Evolutionary conservation across 2,329 filamentous ascomycete species (phyloP).

Genomic region (Pseudogymnoascus sp.): DNA sequence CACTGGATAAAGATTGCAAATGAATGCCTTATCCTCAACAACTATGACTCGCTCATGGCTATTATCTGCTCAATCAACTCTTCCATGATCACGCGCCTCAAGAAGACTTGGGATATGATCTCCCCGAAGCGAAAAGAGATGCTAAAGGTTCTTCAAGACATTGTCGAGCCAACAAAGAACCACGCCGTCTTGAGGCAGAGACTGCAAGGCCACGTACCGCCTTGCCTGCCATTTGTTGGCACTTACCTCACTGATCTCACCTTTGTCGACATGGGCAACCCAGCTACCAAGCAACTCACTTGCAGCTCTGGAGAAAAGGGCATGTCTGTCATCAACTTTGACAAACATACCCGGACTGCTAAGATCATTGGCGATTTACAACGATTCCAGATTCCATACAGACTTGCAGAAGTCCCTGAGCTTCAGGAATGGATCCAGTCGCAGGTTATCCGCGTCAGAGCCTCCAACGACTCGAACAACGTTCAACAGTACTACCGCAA

Average conservation of each 20-base stretch:
- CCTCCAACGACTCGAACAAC: constrained; percentile 48
- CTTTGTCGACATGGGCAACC: constrained; percentile 92
- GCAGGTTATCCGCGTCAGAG: constrained; percentile 64
- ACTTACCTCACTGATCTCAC: constrained; percentile 95
- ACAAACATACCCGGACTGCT: constrained; percentile 90
- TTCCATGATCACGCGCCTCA: constrained; percentile 80
- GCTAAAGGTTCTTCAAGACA: constrained; percentile 69
- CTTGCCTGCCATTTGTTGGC: constrained; percentile 90
- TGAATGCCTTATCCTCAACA: constrained; percentile 80
- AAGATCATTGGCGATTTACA: constrained; percentile 95
- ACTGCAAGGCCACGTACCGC: constrained; percentile 78
- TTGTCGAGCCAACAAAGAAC: constrained; percentile 86
- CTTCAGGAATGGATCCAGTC: constrained; percentile 88
- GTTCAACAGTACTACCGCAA: constrained; percentile 61
- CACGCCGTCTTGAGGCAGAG: constrained; percentile 78
- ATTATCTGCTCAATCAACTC: constrained; percentile 92
- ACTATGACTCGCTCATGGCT: constrained; percentile 95
- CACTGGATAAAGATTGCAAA: constrained; percentile 95
- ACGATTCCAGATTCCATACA: constrained; percentile 90
- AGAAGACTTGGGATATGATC: constrained; percentile 85
- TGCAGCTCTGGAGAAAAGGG: constrained; percentile 49
- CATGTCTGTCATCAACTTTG: constrained; percentile 87
- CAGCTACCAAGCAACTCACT: constrained; percentile 69
- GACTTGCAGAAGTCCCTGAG: constrained; percentile 72
- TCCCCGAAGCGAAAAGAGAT: constrained; percentile 75